Conservation (phyloP, 768 basidiomycete species). For the Tricholoma bakamatsutake region DNA sequence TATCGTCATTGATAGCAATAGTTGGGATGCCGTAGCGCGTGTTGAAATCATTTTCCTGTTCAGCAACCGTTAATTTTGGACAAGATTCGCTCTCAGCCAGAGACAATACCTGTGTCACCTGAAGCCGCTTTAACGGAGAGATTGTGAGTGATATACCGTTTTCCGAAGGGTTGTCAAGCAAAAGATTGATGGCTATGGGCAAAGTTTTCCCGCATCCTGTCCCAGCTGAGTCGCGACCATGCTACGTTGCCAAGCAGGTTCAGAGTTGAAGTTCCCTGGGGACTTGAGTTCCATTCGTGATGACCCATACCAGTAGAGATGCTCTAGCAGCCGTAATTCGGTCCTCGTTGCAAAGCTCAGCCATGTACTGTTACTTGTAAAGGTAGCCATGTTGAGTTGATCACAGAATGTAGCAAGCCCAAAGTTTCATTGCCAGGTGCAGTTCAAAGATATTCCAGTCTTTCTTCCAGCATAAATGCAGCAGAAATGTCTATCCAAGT, state of each 20-base stretch:
- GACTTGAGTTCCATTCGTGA: conserved; percentile 4
- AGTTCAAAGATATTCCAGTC: not conserved
- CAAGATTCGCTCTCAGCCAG: no score
- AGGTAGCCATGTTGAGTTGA: not conserved
- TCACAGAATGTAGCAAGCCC: not conserved
- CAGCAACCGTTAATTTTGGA: no score
- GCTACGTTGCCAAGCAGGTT: conserved; percentile 15
- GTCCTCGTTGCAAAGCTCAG: not conserved
- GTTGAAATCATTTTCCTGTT: no score
- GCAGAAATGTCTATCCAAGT: not conserved
- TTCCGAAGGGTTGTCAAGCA: no score
- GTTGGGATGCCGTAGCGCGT: conserved; percentile 14
- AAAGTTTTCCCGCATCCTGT: no score
- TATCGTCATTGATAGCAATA: conserved; percentile 20
- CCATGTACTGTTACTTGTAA: no score
- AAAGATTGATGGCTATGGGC: no score
- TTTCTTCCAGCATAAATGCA: not conserved
- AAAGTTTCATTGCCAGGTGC: not conserved
- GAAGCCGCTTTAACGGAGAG: no score
- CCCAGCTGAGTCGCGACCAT: no score
- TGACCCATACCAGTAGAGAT: not conserved
- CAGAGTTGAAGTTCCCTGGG: no score
- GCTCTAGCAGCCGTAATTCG: not conserved
- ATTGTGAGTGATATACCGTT: no score
- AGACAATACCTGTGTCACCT: no score